phyloP scores from a whole-genome alignment of 768 basidiomycete genomes.

The Macrolepiota albuminosa region DNA sequence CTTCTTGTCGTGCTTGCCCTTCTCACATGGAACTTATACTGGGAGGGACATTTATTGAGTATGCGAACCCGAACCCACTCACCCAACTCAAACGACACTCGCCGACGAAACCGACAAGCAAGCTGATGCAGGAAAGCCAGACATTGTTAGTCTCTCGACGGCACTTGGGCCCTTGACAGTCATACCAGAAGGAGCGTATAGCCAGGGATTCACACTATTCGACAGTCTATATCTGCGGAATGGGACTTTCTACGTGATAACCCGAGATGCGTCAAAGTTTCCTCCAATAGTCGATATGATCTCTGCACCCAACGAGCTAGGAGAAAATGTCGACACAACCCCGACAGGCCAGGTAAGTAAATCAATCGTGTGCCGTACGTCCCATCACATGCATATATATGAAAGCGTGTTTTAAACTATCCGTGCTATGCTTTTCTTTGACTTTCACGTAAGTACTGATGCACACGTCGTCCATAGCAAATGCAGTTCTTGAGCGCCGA shows the following conservation, averaged over 20 bases:
- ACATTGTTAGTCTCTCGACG: not conserved
- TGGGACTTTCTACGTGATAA: conserved; percentile 66
- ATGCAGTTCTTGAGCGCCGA: conserved; percentile 21
- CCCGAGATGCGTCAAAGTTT: conserved; percentile 31
- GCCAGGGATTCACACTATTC: conserved; percentile 72
- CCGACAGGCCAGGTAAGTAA: conserved; percentile 27
- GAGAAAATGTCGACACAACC: conserved; percentile 17
- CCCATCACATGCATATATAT: not conserved
- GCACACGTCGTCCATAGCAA: conserved; percentile 16
- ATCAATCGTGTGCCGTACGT: not conserved
- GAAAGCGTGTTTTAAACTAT: conserved; percentile 9
- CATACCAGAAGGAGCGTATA: conserved; percentile 33
- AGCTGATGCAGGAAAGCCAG: not conserved
- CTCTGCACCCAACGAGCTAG: conserved; percentile 20
- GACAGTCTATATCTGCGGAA: conserved; percentile 70
- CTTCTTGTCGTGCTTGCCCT: not conserved
- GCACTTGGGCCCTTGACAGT: conserved; percentile 17
- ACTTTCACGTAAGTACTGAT: not conserved
- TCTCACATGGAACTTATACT: conserved; percentile 10
- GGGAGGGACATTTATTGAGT: not conserved
- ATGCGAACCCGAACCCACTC: not conserved
- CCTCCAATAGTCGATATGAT: conserved; percentile 42
- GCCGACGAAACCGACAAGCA: not conserved
- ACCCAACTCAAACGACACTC: not conserved
- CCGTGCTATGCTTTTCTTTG: not conserved